Evolutionary conservation across 768 basidiomycete species (phyloP).

Genomic region (Termitomyces sp.): DNA sequence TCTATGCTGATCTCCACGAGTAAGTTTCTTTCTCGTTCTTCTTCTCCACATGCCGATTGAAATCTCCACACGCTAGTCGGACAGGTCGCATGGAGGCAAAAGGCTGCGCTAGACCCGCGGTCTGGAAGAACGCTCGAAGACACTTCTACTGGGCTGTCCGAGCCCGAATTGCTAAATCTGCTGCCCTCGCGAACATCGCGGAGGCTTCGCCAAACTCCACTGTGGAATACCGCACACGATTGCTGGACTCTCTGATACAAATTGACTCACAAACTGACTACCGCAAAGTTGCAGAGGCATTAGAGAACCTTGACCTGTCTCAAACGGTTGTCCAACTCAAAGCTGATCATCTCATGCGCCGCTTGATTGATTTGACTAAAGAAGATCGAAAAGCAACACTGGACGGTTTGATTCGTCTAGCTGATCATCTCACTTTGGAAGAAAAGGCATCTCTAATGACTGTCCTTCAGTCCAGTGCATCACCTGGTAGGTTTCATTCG

Average conservation of each 20-base stretch:
- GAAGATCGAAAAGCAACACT: slow-evolving; percentile 76
- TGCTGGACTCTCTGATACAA: slow-evolving; percentile 59
- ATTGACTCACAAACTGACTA: slow-evolving; percentile 48
- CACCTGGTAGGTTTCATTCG: slow-evolving; percentile 45
- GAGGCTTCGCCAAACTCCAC: slow-evolving; percentile 70
- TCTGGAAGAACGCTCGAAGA: slow-evolving; percentile 87
- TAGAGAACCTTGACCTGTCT: slow-evolving; percentile 69
- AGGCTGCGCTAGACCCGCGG: slow-evolving; percentile 80
- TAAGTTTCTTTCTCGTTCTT: slow-evolving; percentile 32
- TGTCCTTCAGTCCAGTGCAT: slow-evolving; percentile 53
- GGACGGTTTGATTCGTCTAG: slow-evolving; percentile 65
- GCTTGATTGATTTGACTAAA: slow-evolving; percentile 61
- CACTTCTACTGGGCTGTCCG: slow-evolving; percentile 94
- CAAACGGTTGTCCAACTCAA: slow-evolving; percentile 59
- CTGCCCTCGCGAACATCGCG: slow-evolving; percentile 55
- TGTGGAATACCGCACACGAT: slow-evolving; percentile 56
- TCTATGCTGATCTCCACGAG: slow-evolving; percentile 98
- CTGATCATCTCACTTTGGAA: slow-evolving; percentile 68
- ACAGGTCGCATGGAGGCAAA: slow-evolving; percentile 97
- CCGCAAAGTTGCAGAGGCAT: slow-evolving; percentile 51
- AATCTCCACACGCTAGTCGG: slow-evolving; percentile 47
- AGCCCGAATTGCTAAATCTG: slow-evolving; percentile 68
- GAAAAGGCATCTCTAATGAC: slow-evolving; percentile 58
- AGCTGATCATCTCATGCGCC: slow-evolving; percentile 61
- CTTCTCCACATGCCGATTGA: slow-evolving; percentile 4